A percentile compares a stretch with the other conserved stretches of the same genome.
These are phyloP conservation scores for Syncephalastrum monosporum DNA, from an alignment of 371 early-diverging fungal species.

Conservation along the genomic window DNA sequence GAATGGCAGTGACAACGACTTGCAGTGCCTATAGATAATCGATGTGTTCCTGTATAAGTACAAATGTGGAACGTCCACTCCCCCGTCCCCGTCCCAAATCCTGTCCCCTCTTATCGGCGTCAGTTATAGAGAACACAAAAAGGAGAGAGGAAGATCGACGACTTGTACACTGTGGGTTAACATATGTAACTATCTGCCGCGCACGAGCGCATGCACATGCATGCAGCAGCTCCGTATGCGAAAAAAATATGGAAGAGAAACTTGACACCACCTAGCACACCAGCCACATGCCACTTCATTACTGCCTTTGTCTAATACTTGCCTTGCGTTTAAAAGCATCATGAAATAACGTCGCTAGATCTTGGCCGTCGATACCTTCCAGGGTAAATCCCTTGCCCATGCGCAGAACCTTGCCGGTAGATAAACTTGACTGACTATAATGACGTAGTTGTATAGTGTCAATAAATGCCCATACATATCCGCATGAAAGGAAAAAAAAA, in stretches of 20 bases:
- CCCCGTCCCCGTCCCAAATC: too few relatives aligned
- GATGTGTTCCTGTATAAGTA: background rate
- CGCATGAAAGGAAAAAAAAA: background rate
- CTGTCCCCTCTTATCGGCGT: too few relatives aligned
- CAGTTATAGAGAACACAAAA: background rate
- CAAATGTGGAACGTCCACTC: too few relatives aligned
- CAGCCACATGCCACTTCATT: background rate
- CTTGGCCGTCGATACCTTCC: conserved; percentile 74
- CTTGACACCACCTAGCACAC: conserved; percentile 1
- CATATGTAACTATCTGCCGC: conserved; percentile 4
- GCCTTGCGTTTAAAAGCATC: conserved; percentile 76
- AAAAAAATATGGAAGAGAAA: conserved; percentile 1
- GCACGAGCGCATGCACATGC: conserved; percentile 20
- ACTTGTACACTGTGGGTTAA: too few relatives aligned
- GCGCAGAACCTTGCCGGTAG: conserved; percentile 71
- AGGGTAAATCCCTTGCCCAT: conserved; percentile 93
- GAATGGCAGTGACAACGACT: conserved; percentile 80
- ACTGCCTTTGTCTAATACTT: conserved; percentile 3
- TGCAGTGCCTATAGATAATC: conserved; percentile 38
- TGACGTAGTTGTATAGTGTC: conserved; percentile 2
- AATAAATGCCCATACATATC: background rate
- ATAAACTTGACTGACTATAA: conserved; percentile 70
- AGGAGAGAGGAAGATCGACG: background rate
- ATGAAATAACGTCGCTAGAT: conserved; percentile 81
- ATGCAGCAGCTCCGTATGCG: conserved; percentile 6